These are phyloP conservation scores for Geotrichum armillariae DNA, from an alignment of 1,139 yeast species.

Conservation along the genomic window DNA sequence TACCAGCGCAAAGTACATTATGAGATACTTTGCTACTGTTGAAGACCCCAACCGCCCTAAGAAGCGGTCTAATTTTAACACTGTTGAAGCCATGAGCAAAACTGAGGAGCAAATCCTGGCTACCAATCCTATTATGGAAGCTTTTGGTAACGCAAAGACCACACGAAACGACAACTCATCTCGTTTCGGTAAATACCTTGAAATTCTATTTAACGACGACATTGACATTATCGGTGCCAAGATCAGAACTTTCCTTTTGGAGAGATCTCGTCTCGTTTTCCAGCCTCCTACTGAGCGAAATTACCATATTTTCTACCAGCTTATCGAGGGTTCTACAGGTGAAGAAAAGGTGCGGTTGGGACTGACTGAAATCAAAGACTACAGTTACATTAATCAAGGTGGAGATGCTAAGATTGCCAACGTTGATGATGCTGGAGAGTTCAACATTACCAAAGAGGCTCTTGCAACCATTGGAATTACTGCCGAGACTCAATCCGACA, in stretches of 20 bases:
- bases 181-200: constrained; percentile 94
- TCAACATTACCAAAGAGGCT: constrained; percentile 71
- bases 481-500: constrained; percentile 57
- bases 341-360: constrained; percentile 60
- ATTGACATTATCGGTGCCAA: constrained; percentile 91
- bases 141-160: constrained; percentile 97
- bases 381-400: constrained; percentile 87
- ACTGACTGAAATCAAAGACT: constrained; percentile 61
- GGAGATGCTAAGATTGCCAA: constrained; percentile 72
- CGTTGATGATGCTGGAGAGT: constrained; percentile 81
- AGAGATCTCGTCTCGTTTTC: constrained; percentile 90
- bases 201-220: constrained; percentile 73
- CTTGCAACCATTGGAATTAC: constrained; percentile 75
- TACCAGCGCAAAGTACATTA: constrained; percentile 93
- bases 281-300: constrained; percentile 90
- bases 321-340: constrained; percentile 71
- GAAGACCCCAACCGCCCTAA: constrained; percentile 58
- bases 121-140: constrained; percentile 97
- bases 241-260: constrained; percentile 87
- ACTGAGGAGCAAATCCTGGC: constrained; percentile 95
- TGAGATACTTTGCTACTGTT: constrained; percentile 96
- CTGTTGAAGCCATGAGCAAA: constrained; percentile 75
- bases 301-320: constrained; percentile 92
- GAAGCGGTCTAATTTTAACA: constrained; percentile 34
- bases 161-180: constrained; percentile 97